Base-by-base conservation (phyloP, 495 filamentous ascomycete genomes). In the Echria macrotheca region DNA sequence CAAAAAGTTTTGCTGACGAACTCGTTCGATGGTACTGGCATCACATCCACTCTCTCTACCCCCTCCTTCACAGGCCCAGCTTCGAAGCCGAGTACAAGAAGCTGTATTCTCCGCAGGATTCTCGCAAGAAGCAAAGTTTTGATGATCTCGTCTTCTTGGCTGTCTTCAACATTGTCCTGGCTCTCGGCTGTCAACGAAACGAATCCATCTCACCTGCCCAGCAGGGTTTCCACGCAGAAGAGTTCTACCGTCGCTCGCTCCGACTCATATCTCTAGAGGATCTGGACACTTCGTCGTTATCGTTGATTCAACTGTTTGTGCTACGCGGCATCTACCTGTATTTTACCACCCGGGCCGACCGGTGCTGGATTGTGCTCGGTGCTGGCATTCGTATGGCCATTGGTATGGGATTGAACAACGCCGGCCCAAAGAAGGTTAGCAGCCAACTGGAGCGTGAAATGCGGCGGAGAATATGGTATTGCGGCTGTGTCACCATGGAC, bases 341-440 rank as follows among this genome's bases (percentile, higher is more conserved):
- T 40, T 63, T 55, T 22, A 65, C 69, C 1, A 52, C 55, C 6
- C 59, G 57, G n/a, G 60, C 65, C 8, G 60, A 65, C 44, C 57
- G 68, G 0, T 72, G 69, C 52, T 76, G 71, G 72, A 62, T 66
- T 44, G 56, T 60, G 14, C 49, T 68, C 2, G 70, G 71, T 5
- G 60, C 64, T 4, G 69, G 69, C 2, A 58, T 63, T 17, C 52
- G 69, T 15, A 40, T 69, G 15, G 71, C 69, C 7, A 57, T 70
- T 33, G 61, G 61, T 0, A 28, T 73, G 2, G 69, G 69, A 1
- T 41, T 76, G 11, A 63, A 72, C 43, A 39, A 25, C 21, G 42
- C 28, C 22, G n/a, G 21, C 21, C 49, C 50, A 7, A 17, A 21
- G 15, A 57, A 49, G 6, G 8, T 37, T 23, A 52, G 23, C 5